phyloP scores from a whole-genome alignment of 768 basidiomycete species.

The Gymnopilus dilepis region DNA sequence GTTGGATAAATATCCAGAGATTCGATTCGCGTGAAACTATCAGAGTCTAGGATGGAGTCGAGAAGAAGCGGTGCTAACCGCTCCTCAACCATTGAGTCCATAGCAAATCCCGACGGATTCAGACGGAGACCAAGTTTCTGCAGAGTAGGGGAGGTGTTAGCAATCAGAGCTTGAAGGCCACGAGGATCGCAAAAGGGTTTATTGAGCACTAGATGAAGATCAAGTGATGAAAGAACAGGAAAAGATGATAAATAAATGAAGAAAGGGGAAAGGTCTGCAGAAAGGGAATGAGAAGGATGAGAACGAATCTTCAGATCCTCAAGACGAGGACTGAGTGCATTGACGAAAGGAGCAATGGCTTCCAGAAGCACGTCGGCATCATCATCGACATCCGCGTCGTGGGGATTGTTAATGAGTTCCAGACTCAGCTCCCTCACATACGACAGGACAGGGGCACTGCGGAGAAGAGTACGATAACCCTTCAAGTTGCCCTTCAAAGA shows the following conservation, averaged over 20 bases:
- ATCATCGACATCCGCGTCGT: slow-evolving; percentile 19
- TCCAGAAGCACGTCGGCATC: slow-evolving; percentile 32
- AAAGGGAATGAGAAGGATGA: slow-evolving; percentile 31
- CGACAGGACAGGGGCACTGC: background rate
- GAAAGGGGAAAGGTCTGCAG: slow-evolving; percentile 43
- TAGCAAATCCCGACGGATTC: slow-evolving; percentile 37
- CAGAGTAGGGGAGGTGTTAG: slow-evolving; percentile 34
- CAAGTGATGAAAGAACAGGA: slow-evolving; percentile 37
- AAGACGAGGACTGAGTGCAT: slow-evolving; percentile 39
- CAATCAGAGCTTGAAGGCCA: slow-evolving; percentile 40
- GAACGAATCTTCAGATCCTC: slow-evolving; percentile 42
- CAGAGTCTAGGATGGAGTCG: slow-evolving; percentile 28
- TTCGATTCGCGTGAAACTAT: slow-evolving; percentile 34
- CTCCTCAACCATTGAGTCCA: slow-evolving; percentile 29
- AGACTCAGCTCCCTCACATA: slow-evolving; percentile 37
- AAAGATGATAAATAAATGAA: slow-evolving; percentile 39
- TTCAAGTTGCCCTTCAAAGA: slow-evolving; percentile 43
- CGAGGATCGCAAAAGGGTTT: slow-evolving; percentile 40
- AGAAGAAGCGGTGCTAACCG: slow-evolving; percentile 34
- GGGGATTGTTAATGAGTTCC: slow-evolving; percentile 42
- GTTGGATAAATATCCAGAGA: slow-evolving; percentile 48
- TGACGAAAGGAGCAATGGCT: slow-evolving; percentile 44
- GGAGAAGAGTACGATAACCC: slow-evolving; percentile 37
- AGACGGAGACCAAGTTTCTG: slow-evolving; percentile 42
- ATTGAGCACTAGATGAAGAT: slow-evolving; percentile 44